These are phyloP conservation scores for Pichia terricola DNA, from an alignment of 1,139 yeast species.

Conservation along the genomic window DNA sequence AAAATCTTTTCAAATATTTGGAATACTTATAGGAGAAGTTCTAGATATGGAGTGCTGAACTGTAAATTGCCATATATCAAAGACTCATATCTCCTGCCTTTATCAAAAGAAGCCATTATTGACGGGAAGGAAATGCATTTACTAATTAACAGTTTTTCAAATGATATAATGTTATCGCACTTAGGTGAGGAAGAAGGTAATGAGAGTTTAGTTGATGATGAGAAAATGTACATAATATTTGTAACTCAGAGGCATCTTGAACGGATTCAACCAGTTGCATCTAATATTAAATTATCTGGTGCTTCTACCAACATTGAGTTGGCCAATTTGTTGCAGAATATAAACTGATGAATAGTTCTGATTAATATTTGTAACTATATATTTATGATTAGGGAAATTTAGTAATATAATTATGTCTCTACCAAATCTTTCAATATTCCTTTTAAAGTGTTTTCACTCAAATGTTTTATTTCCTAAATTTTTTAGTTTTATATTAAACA, in stretches of 20 bases:
- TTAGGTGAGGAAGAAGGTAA: background rate
- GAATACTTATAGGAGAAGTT: conserved; percentile 28
- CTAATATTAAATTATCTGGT: background rate
- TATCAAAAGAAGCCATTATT: conserved; percentile 18
- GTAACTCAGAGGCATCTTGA: conserved; percentile 11
- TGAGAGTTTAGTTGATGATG: background rate
- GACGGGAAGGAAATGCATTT: conserved; percentile 8
- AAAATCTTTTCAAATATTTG: conserved; percentile 38
- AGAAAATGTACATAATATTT: conserved; percentile 12
- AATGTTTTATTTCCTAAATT: background rate
- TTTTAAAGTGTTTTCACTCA: background rate
- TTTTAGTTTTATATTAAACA: background rate
- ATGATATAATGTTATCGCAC: conserved; percentile 6
- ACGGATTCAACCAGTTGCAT: background rate
- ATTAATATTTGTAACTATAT: too few relatives aligned
- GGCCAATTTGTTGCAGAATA: background rate
- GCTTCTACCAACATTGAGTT: background rate
- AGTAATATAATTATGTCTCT: too few relatives aligned
- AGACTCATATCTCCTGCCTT: conserved; percentile 56
- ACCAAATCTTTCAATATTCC: too few relatives aligned
- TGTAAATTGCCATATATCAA: conserved; percentile 43
- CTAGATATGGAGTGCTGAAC: conserved; percentile 45
- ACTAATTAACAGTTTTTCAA: conserved; percentile 9
- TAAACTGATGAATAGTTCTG: background rate
- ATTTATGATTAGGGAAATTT: too few relatives aligned